Percentiles rank a stretch among this genome's conserved stretches.
Evolutionary conservation across 177 flowering plant genomes (phyloP).

Genomic region (Tripterygium wilfordii): DNA sequence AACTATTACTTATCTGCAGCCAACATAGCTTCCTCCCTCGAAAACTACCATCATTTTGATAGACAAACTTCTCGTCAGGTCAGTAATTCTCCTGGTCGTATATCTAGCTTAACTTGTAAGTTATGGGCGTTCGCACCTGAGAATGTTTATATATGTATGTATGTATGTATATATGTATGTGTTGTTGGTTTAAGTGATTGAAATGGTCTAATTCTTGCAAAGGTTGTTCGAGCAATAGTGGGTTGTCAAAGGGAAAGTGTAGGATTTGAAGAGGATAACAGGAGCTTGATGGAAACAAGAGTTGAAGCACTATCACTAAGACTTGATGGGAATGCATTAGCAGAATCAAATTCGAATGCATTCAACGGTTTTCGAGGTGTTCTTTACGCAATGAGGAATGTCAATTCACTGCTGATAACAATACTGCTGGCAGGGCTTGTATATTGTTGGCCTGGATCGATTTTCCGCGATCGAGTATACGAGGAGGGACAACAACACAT

Average conservation of each 20-base stretch:
- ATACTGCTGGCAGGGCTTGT: constrained; percentile 17
- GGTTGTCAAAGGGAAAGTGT: constrained; percentile 14
- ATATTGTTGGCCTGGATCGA: constrained; percentile 15
- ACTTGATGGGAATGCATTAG: constrained; percentile 5
- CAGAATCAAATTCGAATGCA: constrained; percentile 14
- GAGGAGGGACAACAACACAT: neutral
- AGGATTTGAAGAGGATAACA: constrained; percentile 23
- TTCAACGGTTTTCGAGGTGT: constrained; percentile 25
- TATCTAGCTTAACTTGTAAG: neutral
- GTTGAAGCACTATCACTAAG: constrained; percentile 10
- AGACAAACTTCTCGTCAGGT: constrained; percentile 11
- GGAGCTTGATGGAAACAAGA: constrained; percentile 20
- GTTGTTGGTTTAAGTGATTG: too few relatives aligned
- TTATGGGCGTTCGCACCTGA: too few relatives aligned
- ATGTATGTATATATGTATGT: too few relatives aligned
- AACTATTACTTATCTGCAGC: constrained; percentile 5
- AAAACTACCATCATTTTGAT: constrained; percentile 6
- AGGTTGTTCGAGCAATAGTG: constrained; percentile 19
- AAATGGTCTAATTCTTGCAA: neutral
- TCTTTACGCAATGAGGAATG: constrained; percentile 20
- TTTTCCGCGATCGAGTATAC: constrained; percentile 3
- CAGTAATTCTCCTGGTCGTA: neutral
- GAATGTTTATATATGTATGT: too few relatives aligned
- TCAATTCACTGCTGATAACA: constrained; percentile 17
- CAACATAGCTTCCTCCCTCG: constrained; percentile 13